A percentile compares a stretch with the other conserved stretches of the same genome.
Conservation (phyloP, 139 green algal species). For the Spirogloea muscicola region DNA sequence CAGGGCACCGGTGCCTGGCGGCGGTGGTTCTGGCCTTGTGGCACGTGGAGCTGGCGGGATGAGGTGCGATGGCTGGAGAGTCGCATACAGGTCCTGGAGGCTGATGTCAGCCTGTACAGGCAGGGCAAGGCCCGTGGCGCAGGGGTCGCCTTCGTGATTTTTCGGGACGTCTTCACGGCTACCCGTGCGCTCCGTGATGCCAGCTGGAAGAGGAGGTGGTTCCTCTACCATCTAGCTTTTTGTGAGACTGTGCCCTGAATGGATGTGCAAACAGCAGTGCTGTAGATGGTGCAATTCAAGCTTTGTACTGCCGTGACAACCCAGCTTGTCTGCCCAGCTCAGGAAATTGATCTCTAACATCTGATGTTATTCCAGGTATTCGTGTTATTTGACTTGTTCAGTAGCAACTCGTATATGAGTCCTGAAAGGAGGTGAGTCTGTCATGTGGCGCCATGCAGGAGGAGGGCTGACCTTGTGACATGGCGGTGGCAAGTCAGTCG, state of each 20-base stretch:
- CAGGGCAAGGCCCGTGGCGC: slow-evolving; percentile 21
- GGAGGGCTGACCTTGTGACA: slow-evolving; percentile 6
- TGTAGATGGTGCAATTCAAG: too few species aligned
- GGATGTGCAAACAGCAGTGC: too few species aligned
- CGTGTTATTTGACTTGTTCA: too few species aligned
- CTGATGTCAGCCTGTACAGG: background rate
- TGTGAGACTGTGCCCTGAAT: too few species aligned
- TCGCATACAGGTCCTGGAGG: background rate
- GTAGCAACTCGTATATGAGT: too few species aligned
- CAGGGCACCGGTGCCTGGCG: background rate
- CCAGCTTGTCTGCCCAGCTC: too few species aligned
- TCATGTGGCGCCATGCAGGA: too few species aligned
- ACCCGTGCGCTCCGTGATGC: slow-evolving; percentile 20
- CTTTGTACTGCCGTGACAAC: too few species aligned
- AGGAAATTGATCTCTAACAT: too few species aligned
- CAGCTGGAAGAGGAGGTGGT: background rate
- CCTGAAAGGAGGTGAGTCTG: too few species aligned
- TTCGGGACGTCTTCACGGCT: slow-evolving; percentile 38
- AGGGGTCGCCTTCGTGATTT: slow-evolving; percentile 42
- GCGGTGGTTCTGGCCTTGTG: slow-evolving; percentile 1
- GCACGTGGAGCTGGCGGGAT: slow-evolving; percentile 11
- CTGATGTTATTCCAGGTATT: too few species aligned
- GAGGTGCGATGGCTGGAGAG: slow-evolving; percentile 21
- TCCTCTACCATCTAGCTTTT: too few species aligned
- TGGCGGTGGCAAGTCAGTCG: slow-evolving; percentile 19